These are phyloP conservation scores for Pestalotiopsis sp. DNA, from an alignment of 2,329 filamentous ascomycete genomes.

Conservation along the genomic window DNA sequence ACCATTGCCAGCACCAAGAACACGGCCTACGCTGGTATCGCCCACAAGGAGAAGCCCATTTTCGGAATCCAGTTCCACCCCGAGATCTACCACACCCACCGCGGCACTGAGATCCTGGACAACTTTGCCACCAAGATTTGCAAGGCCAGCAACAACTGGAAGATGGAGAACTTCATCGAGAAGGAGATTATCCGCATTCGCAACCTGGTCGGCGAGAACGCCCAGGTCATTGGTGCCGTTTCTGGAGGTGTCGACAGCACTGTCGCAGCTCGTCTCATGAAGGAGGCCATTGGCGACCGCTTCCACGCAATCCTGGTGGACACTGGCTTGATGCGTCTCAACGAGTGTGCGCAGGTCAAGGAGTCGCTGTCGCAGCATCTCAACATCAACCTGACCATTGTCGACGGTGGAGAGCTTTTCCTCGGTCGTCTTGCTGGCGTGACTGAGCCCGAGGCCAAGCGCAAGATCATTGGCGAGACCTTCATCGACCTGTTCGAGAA, in stretches of 20 bases:
- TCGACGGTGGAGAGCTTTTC: constrained; percentile 79
- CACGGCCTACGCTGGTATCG: constrained; percentile 79
- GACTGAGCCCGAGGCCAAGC: constrained; percentile 79
- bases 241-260: constrained; percentile 89
- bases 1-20: constrained; percentile 77
- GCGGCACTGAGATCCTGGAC: constrained; percentile 69
- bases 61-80: constrained; percentile 91
- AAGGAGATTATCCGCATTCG: constrained; percentile 82
- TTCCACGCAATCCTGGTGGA: constrained; percentile 87
- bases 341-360: constrained; percentile 83
- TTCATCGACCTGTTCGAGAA: constrained; percentile 84
- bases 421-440: constrained; percentile 76
- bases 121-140: constrained; percentile 91
- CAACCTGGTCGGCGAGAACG: constrained; percentile 77
- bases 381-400: constrained; percentile 87
- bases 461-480: constrained; percentile 82
- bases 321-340: constrained; percentile 78
- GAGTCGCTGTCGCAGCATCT: constrained; percentile 77
- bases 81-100: constrained; percentile 67
- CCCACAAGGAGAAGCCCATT: constrained; percentile 69
- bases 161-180: constrained; percentile 81
- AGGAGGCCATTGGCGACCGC: constrained; percentile 80
- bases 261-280: constrained; percentile 84
- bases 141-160: constrained; percentile 76
- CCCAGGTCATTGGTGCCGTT: constrained; percentile 78